Percentiles rank a stretch among this genome's conserved stretches.
These are phyloP conservation scores for Afroboletus lepidellus DNA, from an alignment of 1,284 basidiomycete species.

Conservation along the genomic window DNA sequence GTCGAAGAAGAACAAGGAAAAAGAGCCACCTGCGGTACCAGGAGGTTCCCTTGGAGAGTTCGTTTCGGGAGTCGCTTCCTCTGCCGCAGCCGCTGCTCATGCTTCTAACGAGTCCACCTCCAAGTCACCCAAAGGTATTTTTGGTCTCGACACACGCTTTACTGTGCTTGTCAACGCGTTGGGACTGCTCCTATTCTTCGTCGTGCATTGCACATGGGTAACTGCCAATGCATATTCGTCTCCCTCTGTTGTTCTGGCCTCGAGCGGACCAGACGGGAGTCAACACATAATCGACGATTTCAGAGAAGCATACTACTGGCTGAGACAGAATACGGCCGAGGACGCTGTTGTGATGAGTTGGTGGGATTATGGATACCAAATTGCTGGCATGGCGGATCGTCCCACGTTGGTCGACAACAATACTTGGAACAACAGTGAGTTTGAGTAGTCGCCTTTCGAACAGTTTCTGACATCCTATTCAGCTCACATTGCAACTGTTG, in stretches of 20 bases:
- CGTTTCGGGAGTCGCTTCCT: constrained; percentile 42
- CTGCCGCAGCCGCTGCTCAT: constrained; percentile 28
- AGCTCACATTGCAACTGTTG: constrained; percentile 96
- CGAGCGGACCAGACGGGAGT: constrained; percentile 78
- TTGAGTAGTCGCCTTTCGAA: not conserved
- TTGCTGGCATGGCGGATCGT: constrained; percentile 97
- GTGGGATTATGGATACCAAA: constrained; percentile 99
- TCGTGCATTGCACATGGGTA: constrained; percentile 96
- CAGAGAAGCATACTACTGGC: constrained; percentile 99
- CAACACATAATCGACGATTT: constrained; percentile 99
- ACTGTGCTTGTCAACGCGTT: constrained; percentile 78
- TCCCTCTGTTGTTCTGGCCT: constrained; percentile 94
- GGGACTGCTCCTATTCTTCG: constrained; percentile 84
- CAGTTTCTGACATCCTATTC: constrained; percentile 12
- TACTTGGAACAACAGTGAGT: constrained; percentile 99
- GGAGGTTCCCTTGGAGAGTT: constrained; percentile 40
- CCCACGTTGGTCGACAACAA: constrained; percentile 99
- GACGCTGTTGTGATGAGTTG: constrained; percentile 97
- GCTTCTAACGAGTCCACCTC: constrained; percentile 20
- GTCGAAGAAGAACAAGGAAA: constrained; percentile 57
- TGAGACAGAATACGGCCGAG: constrained; percentile 91
- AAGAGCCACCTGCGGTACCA: constrained; percentile 37
- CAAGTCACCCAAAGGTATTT: constrained; percentile 59
- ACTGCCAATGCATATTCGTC: constrained; percentile 96
- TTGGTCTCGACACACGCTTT: constrained; percentile 82